A percentile compares a stretch with the other conserved stretches of the same genome.
phyloP scores from a whole-genome alignment of 352 stramenopile species.

The Phytophthora nicotianae region DNA sequence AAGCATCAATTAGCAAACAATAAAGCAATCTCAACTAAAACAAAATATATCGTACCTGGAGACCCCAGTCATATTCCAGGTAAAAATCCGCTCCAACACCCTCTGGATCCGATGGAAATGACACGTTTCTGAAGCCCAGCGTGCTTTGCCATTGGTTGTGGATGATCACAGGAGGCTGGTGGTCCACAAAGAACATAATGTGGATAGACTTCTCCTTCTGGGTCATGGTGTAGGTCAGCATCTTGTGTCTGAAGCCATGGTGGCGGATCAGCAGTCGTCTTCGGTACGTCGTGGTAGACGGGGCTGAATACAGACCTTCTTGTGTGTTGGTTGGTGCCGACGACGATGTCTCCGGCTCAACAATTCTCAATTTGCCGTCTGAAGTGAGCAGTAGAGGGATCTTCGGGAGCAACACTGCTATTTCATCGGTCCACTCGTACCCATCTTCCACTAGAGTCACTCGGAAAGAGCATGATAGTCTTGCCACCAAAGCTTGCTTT shows the following conservation, averaged over 20 bases:
- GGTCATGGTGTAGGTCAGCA: slow-evolving; percentile 77
- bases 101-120: slow-evolving; percentile 52
- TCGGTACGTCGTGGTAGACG: slow-evolving; percentile 52
- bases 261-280: slow-evolving; percentile 68
- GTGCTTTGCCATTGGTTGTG: slow-evolving; percentile 66
- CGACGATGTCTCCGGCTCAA: slow-evolving; percentile 24
- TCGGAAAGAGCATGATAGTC: slow-evolving; percentile 57
- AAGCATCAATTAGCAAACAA: neutral
- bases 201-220: slow-evolving; percentile 53
- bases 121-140: slow-evolving; percentile 59
- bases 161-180: slow-evolving; percentile 63
- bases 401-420: slow-evolving; percentile 45
- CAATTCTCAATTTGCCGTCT: slow-evolving; percentile 32
- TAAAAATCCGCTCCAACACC: slow-evolving; percentile 56
- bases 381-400: slow-evolving; percentile 40
- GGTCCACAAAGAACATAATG: slow-evolving; percentile 74
- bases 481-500: slow-evolving; percentile 40
- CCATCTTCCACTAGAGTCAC: slow-evolving; percentile 37
- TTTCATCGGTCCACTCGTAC: slow-evolving; percentile 59
- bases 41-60: slow-evolving; percentile 28
- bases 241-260: slow-evolving; percentile 49
- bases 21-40: neutral
- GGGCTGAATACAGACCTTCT: slow-evolving; percentile 43
- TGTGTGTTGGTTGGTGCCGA: slow-evolving; percentile 8
- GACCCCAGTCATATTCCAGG: slow-evolving; percentile 79